Evolutionary conservation across 768 basidiomycete species (phyloP).

Genomic region (Crucibulum laeve): DNA sequence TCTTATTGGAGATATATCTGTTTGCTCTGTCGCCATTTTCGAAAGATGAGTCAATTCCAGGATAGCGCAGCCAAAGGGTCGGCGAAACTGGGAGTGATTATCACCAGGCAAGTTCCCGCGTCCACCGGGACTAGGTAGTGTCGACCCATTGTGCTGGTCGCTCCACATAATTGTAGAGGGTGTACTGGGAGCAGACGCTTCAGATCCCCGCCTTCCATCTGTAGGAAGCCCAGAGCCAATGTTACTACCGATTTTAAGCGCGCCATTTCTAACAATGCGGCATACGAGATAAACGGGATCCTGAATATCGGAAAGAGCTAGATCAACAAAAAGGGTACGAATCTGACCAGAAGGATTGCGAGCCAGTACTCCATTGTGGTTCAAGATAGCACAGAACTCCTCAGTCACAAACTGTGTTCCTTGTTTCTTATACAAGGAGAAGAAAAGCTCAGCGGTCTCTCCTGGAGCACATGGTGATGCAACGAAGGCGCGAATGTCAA

Average conservation of each 20-base stretch:
- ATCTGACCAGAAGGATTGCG: slow-evolving; percentile 72
- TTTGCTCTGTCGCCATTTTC: slow-evolving; percentile 60
- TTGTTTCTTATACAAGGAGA: slow-evolving; percentile 86
- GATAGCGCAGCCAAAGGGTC: slow-evolving; percentile 96
- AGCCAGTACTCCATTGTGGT: slow-evolving; percentile 87
- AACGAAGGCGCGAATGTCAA: slow-evolving; percentile 90
- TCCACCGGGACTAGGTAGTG: slow-evolving; percentile 13
- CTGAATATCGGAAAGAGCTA: slow-evolving; percentile 81
- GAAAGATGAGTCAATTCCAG: slow-evolving; percentile 76
- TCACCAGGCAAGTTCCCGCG: slow-evolving; percentile 27
- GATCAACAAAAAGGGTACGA: slow-evolving; percentile 85
- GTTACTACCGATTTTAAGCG: slow-evolving; percentile 67
- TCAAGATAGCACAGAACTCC: slow-evolving; percentile 85
- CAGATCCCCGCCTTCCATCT: slow-evolving; percentile 53
- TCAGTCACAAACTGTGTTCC: slow-evolving; percentile 88
- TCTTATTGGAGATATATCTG: slow-evolving; percentile 57
- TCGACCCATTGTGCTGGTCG: slow-evolving; percentile 9
- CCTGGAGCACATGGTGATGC: slow-evolving; percentile 87
- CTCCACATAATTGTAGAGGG: slow-evolving; percentile 15
- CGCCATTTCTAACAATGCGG: slow-evolving; percentile 83
- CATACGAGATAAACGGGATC: slow-evolving; percentile 89
- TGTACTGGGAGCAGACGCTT: slow-evolving; percentile 34
- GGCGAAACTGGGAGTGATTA: slow-evolving; percentile 51
- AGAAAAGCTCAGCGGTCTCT: slow-evolving; percentile 90
- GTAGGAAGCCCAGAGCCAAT: slow-evolving; percentile 42